Evolutionary conservation across 208 protist genomes (phyloP).

Genomic region (Leishmania major): DNA sequence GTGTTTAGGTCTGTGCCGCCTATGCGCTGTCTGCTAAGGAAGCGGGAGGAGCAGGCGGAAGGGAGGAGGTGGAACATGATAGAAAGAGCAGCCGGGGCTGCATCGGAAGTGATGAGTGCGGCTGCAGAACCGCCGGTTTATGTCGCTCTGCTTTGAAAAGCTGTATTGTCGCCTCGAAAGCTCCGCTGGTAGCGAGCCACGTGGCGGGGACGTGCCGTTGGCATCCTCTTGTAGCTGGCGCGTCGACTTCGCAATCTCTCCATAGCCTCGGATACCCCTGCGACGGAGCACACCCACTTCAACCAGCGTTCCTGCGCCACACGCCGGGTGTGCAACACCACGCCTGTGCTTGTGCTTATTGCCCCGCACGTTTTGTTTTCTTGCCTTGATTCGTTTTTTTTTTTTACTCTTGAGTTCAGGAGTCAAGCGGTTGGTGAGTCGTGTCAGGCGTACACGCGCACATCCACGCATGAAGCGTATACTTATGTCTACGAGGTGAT

Average conservation of each 20-base stretch:
- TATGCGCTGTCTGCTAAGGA: neutral
- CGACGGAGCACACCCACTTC: neutral
- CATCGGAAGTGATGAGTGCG: neutral
- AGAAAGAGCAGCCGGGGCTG: too few species aligned
- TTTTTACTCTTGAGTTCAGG: neutral
- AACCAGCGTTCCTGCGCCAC: neutral
- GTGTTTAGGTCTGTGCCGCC: neutral
- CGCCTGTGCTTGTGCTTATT: neutral
- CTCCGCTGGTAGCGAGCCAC: neutral
- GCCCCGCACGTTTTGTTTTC: neutral
- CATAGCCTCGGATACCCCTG: neutral
- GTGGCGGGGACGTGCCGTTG: neutral
- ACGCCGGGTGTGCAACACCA: neutral
- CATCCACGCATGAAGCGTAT: neutral
- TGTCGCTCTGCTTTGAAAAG: neutral
- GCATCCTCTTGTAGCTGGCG: neutral
- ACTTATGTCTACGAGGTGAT: neutral
- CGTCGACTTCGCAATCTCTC: neutral
- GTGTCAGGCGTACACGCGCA: neutral
- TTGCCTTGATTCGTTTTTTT: neutral
- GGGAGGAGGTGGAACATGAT: neutral
- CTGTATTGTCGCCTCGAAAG: neutral
- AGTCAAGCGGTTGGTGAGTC: neutral
- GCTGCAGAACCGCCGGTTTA: neutral
- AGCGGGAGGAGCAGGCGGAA: neutral